Evolutionary conservation across 768 basidiomycete species (phyloP).

Genomic region (Boletus insuetus): DNA sequence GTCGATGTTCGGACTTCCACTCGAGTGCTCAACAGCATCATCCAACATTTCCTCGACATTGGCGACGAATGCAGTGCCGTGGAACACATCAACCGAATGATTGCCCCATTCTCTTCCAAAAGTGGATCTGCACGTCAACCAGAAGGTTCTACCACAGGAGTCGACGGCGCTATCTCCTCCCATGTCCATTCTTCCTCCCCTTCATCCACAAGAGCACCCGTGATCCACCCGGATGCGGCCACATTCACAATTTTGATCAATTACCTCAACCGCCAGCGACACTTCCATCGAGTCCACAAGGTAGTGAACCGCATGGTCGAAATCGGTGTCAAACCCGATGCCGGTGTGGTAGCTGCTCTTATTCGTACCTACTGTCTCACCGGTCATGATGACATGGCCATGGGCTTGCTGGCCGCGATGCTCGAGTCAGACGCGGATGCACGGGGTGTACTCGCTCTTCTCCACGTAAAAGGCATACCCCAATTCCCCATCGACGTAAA

Average conservation of each 20-base stretch:
- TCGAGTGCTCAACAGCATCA: constrained; percentile 66
- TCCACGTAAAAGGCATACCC: constrained; percentile 18
- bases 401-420: constrained; percentile 48
- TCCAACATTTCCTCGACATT: constrained; percentile 57
- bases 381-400: constrained; percentile 47
- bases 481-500: constrained; percentile 28
- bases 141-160: constrained; percentile 28
- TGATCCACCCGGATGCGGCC: constrained; percentile 46
- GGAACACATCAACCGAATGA: constrained; percentile 52
- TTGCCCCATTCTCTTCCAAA: constrained; percentile 34
- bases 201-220: constrained; percentile 3
- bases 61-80: constrained; percentile 47
- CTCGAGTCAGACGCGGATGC: constrained; percentile 35
- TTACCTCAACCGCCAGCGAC: constrained; percentile 43
- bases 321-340: constrained; percentile 43
- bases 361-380: constrained; percentile 53
- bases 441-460: constrained; percentile 15
- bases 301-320: constrained; percentile 48
- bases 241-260: constrained; percentile 67
- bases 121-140: constrained; percentile 17
- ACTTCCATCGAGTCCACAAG: constrained; percentile 44
- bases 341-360: constrained; percentile 49
- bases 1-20: constrained; percentile 43
- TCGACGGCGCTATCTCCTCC: constrained; percentile 27
- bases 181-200: not conserved